Conservation (phyloP, 768 basidiomycete genomes). For the Suillus fuscotomentosus region DNA sequence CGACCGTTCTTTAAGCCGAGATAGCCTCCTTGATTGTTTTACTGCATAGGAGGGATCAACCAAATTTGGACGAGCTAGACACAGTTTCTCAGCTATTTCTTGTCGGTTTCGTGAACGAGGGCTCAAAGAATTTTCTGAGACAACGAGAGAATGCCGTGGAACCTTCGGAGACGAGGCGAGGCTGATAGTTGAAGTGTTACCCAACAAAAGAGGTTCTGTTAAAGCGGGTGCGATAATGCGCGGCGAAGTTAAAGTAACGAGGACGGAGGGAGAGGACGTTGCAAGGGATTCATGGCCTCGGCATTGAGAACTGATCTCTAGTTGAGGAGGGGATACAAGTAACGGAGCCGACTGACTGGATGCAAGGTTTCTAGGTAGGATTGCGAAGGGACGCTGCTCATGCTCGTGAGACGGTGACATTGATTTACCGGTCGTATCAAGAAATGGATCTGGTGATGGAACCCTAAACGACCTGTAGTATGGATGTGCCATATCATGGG, state of each 20-base stretch:
- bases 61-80: conserved; percentile 43
- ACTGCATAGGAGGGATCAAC: conserved; percentile 31
- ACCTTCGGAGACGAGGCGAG: not conserved
- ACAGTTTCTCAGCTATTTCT: conserved; percentile 39
- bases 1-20: conserved; percentile 5
- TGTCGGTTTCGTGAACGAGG: conserved; percentile 17
- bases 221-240: not conserved
- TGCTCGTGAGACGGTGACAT: not conserved
- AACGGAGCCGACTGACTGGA: not conserved
- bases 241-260: not conserved
- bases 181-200: not conserved
- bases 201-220: not conserved
- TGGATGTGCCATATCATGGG: no score
- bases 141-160: not conserved
- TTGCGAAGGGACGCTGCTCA: not conserved
- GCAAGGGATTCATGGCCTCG: not conserved
- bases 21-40: conserved; percentile 23
- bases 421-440: not conserved
- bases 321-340: not conserved
- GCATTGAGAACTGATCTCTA: not conserved
- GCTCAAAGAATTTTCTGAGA: not conserved
- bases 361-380: not conserved
- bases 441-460: not conserved
- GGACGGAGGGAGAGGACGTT: not conserved
- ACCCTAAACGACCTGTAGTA: not conserved